Base-by-base conservation (phyloP, 75 land plant genomes). In the Pseudotsuga menziesii region DNA sequence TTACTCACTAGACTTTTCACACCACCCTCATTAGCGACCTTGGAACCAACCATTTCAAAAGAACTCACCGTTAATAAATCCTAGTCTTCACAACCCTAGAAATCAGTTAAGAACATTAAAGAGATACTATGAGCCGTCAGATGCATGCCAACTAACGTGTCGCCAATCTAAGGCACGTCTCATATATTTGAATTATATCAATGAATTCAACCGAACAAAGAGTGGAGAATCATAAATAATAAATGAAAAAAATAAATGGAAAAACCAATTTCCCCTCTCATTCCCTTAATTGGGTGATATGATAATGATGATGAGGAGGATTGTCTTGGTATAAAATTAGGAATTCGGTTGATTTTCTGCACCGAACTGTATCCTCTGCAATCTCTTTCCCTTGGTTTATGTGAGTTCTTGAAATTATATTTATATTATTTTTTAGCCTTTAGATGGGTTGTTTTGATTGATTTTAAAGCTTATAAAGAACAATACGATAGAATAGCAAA, bases 261-360 rank as follows among this genome's bases (percentile, higher is more conserved):
- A 69, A 69, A 69, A 9, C 41, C 4, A 69, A 20, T 5, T 69
- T 32, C 41, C 39, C 35, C n/a, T 39, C 69, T 32, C 39, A 29
- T 64, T 64, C n/a, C 72, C 72, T 41, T 36, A 36, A 69, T 69
- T 69, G 72, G 48, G 16, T 36, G n/a, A 29, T 63, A 63, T 29
- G 67, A 67, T 67, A 11, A 36, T 66, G 48, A 69, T 29, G 41
- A 64, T 64, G 69, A 64, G 17, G 17, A 69, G 4, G 72, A 69
- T 41, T 69, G 41, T 36, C 41, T 69, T 69, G 72, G 41, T 69
- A 41, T 41, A 52, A 69, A 36, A 20, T 69, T 36, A 36, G 48
- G 52, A 69, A 41, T 69, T 69, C 72, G 52, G 72, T 69, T 69
- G 72, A 69, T 69, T 69, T 69, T n/a, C 17, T 69, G 48, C 72